Base-by-base conservation (phyloP, 371 early-diverging fungal genomes). In the Saksenaea vasiformis region DNA sequence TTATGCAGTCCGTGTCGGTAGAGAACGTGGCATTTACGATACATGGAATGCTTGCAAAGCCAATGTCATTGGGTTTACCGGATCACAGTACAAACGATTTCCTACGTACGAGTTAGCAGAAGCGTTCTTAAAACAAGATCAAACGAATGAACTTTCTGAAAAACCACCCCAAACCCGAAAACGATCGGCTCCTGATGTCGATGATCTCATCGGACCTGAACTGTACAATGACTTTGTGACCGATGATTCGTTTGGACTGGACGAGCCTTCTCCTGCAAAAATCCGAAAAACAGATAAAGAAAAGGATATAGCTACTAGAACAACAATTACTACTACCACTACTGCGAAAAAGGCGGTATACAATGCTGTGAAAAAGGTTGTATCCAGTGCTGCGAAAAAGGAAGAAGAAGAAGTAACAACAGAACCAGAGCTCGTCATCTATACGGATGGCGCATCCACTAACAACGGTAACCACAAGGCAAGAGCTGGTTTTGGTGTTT, bases 401-500 rank as follows among this genome's bases (percentile, higher is more conserved):
- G n/a, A 3, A 38, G 31, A 15, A 28, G 5, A 35, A n/a, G 24
- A 17, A n/a, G n/a, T 14, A 35, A 24, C n/a, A 31, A 28, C 60
- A 13, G 37, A 13, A 36, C 22, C 27, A 44, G 27, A 38, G 27
- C 27, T 51, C 5, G 61, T 83, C 3, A 82, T 89, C 24, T 94
- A 91, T 73, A 94, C 94, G 0, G 95, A 95, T 64, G 95, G 96
- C 13, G 86, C 91, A 39, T 83, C 92, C 41, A 66, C 78, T 1
- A 69, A 74, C 11, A 95, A 95, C 76, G 95, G 95, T 0, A 66
- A 60, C 22, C 9, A 13, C 3, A 65, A 74, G 8, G 90, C 92
- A 2, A 66, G 74, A 13, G 95, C 94, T 24, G 95, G 96, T 4
- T 70, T 88, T 53, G 96, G 96, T 5, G 91, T 94, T n/a, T 94